A percentile compares a stretch with the other conserved stretches of the same genome.
Evolutionary conservation across 179 eudicot species (phyloP).

Genomic region (Spinacia oleracea): DNA sequence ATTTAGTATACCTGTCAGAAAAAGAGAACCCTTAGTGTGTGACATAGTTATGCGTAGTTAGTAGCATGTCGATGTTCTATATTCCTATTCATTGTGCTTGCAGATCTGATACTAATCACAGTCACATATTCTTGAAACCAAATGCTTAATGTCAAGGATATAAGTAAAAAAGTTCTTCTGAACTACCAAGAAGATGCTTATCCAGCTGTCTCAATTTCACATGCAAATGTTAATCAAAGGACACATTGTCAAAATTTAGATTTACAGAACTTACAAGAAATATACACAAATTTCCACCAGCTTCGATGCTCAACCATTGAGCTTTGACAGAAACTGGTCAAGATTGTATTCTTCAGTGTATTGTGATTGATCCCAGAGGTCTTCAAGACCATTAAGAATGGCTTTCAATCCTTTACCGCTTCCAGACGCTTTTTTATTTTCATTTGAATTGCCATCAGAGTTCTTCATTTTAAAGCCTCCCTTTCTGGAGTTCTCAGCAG

Average conservation of each 20-base stretch:
- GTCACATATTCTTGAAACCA: background rate
- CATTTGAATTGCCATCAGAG: constrained; percentile 48
- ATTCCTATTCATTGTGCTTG: background rate
- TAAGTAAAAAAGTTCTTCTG: background rate
- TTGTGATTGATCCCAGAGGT: constrained; percentile 99
- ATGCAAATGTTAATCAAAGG: constrained; percentile 1
- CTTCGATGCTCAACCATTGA: constrained; percentile 57
- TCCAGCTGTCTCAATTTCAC: background rate
- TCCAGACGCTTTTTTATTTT: constrained; percentile 51
- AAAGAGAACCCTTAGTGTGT: background rate
- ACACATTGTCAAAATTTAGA: background rate
- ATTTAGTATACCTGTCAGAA: constrained; percentile 28
- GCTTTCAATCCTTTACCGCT: constrained; percentile 86
- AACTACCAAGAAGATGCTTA: background rate
- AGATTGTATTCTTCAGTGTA: constrained; percentile 94
- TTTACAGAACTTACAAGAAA: constrained; percentile 32
- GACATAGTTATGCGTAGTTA: background rate
- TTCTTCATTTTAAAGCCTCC: constrained; percentile 47
- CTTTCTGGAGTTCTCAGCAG: constrained; percentile 74
- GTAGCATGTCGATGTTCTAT: background rate
- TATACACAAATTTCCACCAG: constrained; percentile 23
- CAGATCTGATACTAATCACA: background rate
- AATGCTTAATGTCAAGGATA: background rate
- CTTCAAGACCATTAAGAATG: constrained; percentile 87
- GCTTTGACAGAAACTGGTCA: constrained; percentile 76